Conservation (phyloP, 306 rosid genomes). For the Pyrus betulifolia region DNA sequence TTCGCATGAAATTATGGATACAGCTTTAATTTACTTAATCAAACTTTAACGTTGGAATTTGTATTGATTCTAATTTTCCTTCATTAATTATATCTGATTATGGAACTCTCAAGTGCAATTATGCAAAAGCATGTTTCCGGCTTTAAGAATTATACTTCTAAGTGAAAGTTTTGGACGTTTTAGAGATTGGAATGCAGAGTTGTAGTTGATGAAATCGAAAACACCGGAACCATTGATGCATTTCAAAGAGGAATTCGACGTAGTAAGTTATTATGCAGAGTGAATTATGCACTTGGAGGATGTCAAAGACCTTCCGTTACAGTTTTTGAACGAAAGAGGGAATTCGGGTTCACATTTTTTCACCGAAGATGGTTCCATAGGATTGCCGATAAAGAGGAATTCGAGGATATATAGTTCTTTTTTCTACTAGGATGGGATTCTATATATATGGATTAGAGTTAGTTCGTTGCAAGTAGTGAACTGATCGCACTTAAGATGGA, state of each 20-base stretch:
- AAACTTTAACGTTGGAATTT: no score
- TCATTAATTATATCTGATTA: not conserved
- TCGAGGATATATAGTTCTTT: not conserved
- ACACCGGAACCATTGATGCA: not conserved
- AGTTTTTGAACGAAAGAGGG: not conserved
- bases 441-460: not conserved
- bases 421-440: not conserved
- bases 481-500: not conserved
- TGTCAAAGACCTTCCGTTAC: not conserved
- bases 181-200: not conserved
- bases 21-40: not conserved
- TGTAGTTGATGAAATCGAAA: not conserved
- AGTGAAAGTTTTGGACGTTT: not conserved
- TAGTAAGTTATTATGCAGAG: not conserved
- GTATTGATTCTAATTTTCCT: not conserved
- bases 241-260: not conserved
- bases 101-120: not conserved
- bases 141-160: not conserved
- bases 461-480: not conserved
- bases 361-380: not conserved
- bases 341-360: not conserved
- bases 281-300: not conserved
- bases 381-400: not conserved
- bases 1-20: not conserved
- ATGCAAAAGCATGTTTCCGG: not conserved